A percentile compares a stretch with the other conserved stretches of the same genome.
Conservation (phyloP, 2,329 filamentous ascomycete genomes). For the Penicillium sp. region DNA sequence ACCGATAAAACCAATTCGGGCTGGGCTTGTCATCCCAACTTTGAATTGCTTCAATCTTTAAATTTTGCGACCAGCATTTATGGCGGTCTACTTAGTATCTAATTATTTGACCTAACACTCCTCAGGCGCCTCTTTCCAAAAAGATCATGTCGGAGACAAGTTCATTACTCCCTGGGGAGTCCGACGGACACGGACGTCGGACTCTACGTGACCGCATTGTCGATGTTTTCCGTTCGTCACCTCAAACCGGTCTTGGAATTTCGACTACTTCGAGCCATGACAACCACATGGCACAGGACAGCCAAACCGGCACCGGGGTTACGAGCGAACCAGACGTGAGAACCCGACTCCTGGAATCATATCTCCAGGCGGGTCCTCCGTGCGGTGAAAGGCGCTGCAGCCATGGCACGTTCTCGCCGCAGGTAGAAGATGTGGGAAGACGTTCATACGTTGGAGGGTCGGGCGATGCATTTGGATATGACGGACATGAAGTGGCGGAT, state of each 20-base stretch:
- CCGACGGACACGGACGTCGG: slow-evolving; percentile 20
- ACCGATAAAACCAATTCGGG: slow-evolving; percentile 6
- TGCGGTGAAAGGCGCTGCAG: slow-evolving; percentile 52
- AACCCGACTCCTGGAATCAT: slow-evolving; percentile 40
- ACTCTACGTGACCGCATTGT: slow-evolving; percentile 32
- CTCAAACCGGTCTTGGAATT: slow-evolving; percentile 10
- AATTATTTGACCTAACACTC: neutral
- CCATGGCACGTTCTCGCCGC: slow-evolving; percentile 75
- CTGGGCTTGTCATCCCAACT: neutral
- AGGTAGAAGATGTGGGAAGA: slow-evolving; percentile 57
- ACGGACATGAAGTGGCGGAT: slow-evolving; percentile 31
- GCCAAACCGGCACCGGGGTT: slow-evolving; percentile 7
- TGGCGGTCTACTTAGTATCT: neutral
- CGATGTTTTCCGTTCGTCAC: slow-evolving; percentile 28
- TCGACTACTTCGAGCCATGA: slow-evolving; percentile 1
- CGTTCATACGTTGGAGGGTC: slow-evolving; percentile 36
- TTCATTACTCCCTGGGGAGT: slow-evolving; percentile 16
- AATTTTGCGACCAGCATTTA: slow-evolving; percentile 6
- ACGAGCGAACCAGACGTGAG: slow-evolving; percentile 27
- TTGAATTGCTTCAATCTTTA: neutral
- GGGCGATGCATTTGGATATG: slow-evolving; percentile 24
- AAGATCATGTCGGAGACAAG: slow-evolving; percentile 27
- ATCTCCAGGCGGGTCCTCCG: slow-evolving; percentile 33
- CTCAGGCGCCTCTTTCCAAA: neutral
- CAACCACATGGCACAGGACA: neutral